phyloP scores from a whole-genome alignment of 768 basidiomycete genomes.

The Panellus pusillus region DNA sequence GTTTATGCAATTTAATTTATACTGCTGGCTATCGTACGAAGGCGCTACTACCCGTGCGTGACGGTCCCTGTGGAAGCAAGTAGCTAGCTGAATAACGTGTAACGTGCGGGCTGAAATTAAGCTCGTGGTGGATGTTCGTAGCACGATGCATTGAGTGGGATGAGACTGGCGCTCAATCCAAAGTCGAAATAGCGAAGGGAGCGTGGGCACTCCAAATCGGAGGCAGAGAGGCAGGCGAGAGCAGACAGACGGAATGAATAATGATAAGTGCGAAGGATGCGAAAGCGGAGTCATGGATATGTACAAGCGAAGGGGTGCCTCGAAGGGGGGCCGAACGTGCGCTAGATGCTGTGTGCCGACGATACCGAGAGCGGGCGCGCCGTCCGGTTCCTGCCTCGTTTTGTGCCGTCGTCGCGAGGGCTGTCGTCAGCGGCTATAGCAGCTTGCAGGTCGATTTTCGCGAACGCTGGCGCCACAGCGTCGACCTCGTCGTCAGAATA shows the following conservation, averaged over 20 bases:
- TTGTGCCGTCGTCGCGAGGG: conserved; percentile 36
- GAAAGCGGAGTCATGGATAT: conserved; percentile 3
- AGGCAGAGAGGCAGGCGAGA: conserved; percentile 3
- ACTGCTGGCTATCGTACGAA: conserved; percentile 17
- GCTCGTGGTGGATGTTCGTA: conserved; percentile 15
- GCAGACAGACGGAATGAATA: conserved; percentile 20
- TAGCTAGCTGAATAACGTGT: conserved; percentile 4
- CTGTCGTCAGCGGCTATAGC: conserved; percentile 36
- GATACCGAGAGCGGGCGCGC: conserved; percentile 39
- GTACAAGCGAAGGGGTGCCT: conserved; percentile 3
- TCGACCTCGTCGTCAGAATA: conserved; percentile 33
- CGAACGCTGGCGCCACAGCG: conserved; percentile 16
- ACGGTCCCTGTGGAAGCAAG: background rate
- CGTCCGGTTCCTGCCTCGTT: conserved; percentile 41
- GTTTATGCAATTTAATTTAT: conserved; percentile 4
- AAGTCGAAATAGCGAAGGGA: conserved; percentile 10
- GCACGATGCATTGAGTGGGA: conserved; percentile 18
- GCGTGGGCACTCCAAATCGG: conserved; percentile 13
- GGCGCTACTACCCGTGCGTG: background rate
- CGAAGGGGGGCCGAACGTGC: conserved; percentile 6
- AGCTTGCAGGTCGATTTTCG: conserved; percentile 29
- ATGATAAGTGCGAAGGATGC: conserved; percentile 23
- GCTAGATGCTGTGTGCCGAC: conserved; percentile 27
- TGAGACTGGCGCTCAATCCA: conserved; percentile 17
- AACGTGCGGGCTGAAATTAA: conserved; percentile 19